phyloP scores from a whole-genome alignment of 805 yeast genomes.

The Kuraishia hungarica region DNA sequence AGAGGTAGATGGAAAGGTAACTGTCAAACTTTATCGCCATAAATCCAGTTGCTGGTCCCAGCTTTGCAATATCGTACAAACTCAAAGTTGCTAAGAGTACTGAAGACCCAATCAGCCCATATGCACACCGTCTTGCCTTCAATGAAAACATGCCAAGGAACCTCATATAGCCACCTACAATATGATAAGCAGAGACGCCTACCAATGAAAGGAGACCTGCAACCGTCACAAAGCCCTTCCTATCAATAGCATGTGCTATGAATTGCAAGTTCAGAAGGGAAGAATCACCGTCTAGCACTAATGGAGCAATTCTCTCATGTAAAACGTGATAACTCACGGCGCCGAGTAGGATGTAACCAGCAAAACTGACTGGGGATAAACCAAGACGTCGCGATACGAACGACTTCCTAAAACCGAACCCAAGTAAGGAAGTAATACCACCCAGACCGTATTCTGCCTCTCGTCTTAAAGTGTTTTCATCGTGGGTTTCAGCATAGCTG shows the following conservation, averaged over 20 bases:
- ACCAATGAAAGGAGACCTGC: conserved; percentile 27
- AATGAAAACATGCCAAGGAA: conserved; percentile 32
- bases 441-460: conserved; percentile 50
- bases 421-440: conserved; percentile 47
- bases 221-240: conserved; percentile 6
- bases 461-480: conserved; percentile 2
- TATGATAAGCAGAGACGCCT: conserved; percentile 40
- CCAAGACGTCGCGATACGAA: conserved; percentile 35
- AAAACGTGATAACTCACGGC: conserved; percentile 36
- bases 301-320: conserved; percentile 41
- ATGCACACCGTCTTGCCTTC: conserved; percentile 34
- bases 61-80: conserved; percentile 16
- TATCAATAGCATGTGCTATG: conserved; percentile 30
- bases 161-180: conserved; percentile 41
- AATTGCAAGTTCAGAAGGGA: conserved; percentile 44
- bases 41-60: conserved; percentile 14
- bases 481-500: conserved; percentile 2
- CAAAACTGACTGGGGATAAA: conserved; percentile 45
- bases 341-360: conserved; percentile 48
- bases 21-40: conserved; percentile 13
- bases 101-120: conserved; percentile 27
- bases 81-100: conserved; percentile 29
- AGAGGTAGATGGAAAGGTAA: conserved; percentile 6
- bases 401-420: conserved; percentile 44
- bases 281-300: conserved; percentile 56